These are phyloP conservation scores for Podaxis rugospora DNA, from an alignment of 768 basidiomycete species.

Conservation along the genomic window DNA sequence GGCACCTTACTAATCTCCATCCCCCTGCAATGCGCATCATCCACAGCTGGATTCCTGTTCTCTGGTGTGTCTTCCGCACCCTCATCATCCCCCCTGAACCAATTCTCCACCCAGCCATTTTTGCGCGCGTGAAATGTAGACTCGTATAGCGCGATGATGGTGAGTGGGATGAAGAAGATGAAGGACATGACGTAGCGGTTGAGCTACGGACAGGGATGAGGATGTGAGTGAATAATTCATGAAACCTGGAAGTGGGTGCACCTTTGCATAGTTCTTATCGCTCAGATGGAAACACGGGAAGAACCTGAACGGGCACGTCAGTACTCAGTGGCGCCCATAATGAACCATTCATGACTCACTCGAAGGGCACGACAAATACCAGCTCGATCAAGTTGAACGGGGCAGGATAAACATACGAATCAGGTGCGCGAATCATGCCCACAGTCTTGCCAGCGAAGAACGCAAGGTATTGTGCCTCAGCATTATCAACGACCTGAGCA, in stretches of 20 bases:
- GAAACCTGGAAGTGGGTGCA: slow-evolving; percentile 8
- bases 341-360: slow-evolving; percentile 47
- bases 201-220: slow-evolving; percentile 35
- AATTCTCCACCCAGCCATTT: slow-evolving; percentile 61
- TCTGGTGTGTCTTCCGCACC: slow-evolving; percentile 50
- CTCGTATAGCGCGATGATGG: slow-evolving; percentile 73
- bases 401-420: slow-evolving; percentile 84
- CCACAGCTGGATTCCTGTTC: slow-evolving; percentile 56
- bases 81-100: slow-evolving; percentile 61
- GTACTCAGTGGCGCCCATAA: neutral
- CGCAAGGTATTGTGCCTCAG: slow-evolving; percentile 85
- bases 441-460: slow-evolving; percentile 89
- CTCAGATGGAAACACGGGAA: slow-evolving; percentile 42
- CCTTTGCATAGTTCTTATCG: slow-evolving; percentile 55
- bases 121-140: slow-evolving; percentile 44
- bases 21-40: slow-evolving; percentile 49
- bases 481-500: slow-evolving; percentile 68
- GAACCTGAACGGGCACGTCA: slow-evolving; percentile 27
- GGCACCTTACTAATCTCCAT: slow-evolving; percentile 65
- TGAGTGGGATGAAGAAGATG: slow-evolving; percentile 80
- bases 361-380: slow-evolving; percentile 77
- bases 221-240: neutral
- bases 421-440: slow-evolving; percentile 81
- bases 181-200: slow-evolving; percentile 76
- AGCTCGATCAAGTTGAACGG: slow-evolving; percentile 90